Conservation (phyloP, 257 asterid genomes). For the Leptodermis oblonga region DNA sequence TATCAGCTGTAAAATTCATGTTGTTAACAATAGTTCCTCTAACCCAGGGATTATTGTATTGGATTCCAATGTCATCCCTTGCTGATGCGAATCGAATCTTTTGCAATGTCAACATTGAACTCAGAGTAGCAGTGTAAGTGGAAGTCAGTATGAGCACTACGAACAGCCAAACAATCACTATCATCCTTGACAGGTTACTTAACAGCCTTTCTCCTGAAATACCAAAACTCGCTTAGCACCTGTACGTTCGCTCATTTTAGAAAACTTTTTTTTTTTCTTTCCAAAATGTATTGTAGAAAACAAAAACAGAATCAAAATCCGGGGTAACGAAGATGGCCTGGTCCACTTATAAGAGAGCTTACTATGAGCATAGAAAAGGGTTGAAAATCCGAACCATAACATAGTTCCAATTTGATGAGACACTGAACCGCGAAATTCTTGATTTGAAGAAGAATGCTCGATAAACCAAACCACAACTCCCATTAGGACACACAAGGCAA, state of each 20-base stretch:
- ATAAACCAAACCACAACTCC: slow-evolving; percentile 43
- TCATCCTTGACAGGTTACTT: slow-evolving; percentile 40
- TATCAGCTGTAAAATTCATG: slow-evolving; percentile 20
- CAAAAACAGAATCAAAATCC: too few relatives aligned
- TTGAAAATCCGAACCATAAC: slow-evolving; percentile 33
- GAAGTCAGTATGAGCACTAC: slow-evolving; percentile 47
- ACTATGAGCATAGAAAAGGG: slow-evolving; percentile 37
- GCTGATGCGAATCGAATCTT: slow-evolving; percentile 27
- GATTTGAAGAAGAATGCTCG: slow-evolving; percentile 36
- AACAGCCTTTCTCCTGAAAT: slow-evolving; percentile 40
- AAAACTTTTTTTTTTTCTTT: too few relatives aligned
- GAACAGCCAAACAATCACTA: slow-evolving; percentile 41
- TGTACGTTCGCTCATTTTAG: background rate
- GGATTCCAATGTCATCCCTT: slow-evolving; percentile 29
- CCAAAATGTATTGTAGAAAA: too few relatives aligned
- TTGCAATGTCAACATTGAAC: slow-evolving; percentile 41
- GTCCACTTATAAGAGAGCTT: slow-evolving; percentile 7
- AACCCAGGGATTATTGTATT: slow-evolving; percentile 13
- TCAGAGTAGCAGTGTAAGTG: slow-evolving; percentile 44
- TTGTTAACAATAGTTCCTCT: slow-evolving; percentile 15
- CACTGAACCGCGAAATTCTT: slow-evolving; percentile 38
- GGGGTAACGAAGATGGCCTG: too few relatives aligned
- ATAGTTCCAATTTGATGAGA: slow-evolving; percentile 34
- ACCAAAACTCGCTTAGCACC: background rate
- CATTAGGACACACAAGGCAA: slow-evolving; percentile 21